Evolutionary conservation across 2,329 filamentous ascomycete genomes (phyloP).

Genomic region (Talaromyces albobiverticillius): DNA sequence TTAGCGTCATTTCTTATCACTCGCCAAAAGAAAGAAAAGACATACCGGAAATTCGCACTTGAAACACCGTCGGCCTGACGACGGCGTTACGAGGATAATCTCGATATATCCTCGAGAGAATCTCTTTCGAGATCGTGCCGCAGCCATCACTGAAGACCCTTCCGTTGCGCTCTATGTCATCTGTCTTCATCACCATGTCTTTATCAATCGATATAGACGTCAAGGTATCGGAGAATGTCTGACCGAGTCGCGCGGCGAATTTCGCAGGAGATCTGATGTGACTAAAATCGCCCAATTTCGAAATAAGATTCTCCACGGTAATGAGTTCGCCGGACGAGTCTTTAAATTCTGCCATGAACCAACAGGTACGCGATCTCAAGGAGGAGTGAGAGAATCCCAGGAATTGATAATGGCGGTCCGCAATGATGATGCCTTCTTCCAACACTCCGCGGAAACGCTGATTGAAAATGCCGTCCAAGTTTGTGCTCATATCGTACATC

Average conservation of each 20-base stretch:
- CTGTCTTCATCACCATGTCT: slow-evolving; percentile 20
- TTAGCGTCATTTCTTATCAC: background rate
- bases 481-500: slow-evolving; percentile 18
- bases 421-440: slow-evolving; percentile 59
- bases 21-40: background rate
- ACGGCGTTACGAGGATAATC: slow-evolving; percentile 24
- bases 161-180: slow-evolving; percentile 25
- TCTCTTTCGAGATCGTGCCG: slow-evolving; percentile 64
- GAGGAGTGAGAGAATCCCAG: slow-evolving; percentile 80
- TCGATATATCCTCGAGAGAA: slow-evolving; percentile 61
- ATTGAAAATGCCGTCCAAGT: slow-evolving; percentile 21
- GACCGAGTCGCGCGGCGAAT: slow-evolving; percentile 59
- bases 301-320: slow-evolving; percentile 41
- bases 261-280: slow-evolving; percentile 55
- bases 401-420: slow-evolving; percentile 62
- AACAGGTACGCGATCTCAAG: slow-evolving; percentile 65
- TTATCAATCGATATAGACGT: slow-evolving; percentile 54
- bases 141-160: slow-evolving; percentile 77
- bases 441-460: slow-evolving; percentile 62
- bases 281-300: slow-evolving; percentile 49
- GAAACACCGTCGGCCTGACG: slow-evolving; percentile 47
- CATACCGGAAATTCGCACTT: slow-evolving; percentile 66
- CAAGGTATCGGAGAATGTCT: slow-evolving; percentile 73
- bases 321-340: slow-evolving; percentile 26
- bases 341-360: slow-evolving; percentile 55